Evolutionary conservation across 1,284 basidiomycete genomes (phyloP).

Genomic region (Salmacisia buchloeana): DNA sequence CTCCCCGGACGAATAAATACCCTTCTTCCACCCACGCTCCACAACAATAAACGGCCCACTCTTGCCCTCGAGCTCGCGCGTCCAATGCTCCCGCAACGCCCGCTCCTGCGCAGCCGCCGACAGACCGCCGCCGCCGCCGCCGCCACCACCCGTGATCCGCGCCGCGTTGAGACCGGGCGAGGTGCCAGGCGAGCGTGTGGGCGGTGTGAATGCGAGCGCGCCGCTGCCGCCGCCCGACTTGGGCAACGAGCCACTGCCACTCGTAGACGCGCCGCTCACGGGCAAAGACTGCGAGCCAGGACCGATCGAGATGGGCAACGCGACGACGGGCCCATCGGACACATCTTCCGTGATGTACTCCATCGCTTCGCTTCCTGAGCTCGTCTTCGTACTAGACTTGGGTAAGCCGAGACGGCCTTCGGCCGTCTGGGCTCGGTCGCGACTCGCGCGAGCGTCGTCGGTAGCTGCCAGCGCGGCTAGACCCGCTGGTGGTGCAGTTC

Average conservation of each 20-base stretch:
- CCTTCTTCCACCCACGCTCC: conserved; percentile 31
- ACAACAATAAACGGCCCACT: conserved; percentile 20
- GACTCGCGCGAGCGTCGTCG: neutral
- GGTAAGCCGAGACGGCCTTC: neutral
- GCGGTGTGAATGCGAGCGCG: neutral
- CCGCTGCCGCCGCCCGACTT: no score
- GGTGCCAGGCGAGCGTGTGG: neutral
- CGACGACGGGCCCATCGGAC: no score
- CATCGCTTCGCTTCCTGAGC: no score
- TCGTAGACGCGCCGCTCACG: no score
- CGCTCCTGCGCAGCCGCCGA: neutral
- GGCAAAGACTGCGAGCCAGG: no score
- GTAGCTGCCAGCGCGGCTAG: neutral
- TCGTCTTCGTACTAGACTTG: no score
- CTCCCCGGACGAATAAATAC: conserved; percentile 21
- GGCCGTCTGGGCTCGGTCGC: neutral
- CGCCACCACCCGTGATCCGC: neutral
- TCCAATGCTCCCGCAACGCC: neutral
- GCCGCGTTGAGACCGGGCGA: neutral
- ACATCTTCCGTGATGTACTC: no score
- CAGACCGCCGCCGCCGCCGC: no score
- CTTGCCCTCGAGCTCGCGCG: neutral
- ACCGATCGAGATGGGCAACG: no score
- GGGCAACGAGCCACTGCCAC: no score
- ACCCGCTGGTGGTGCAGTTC: neutral